phyloP scores from a whole-genome alignment of 106 monocot genomes.

The Apostasia ramifera region DNA sequence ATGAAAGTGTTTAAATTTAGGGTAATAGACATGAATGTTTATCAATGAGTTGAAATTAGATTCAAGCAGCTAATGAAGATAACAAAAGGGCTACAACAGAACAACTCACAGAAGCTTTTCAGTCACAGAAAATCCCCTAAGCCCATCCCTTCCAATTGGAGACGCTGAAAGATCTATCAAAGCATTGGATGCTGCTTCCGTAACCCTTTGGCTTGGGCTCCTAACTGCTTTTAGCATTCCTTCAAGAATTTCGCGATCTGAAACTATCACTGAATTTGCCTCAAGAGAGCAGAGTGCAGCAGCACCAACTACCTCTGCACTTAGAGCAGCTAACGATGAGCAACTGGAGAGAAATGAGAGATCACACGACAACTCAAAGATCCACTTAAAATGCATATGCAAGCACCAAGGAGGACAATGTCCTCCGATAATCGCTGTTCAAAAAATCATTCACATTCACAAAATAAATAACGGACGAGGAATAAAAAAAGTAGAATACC shows the following conservation, averaged over 20 bases:
- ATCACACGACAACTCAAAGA: too few relatives aligned
- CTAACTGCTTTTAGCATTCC: conserved; percentile 31
- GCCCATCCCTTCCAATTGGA: conserved; percentile 29
- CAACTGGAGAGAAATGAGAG: conserved; percentile 15
- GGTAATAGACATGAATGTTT: background rate
- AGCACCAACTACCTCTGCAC: conserved; percentile 42
- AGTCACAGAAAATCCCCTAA: conserved; percentile 22
- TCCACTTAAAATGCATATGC: too few relatives aligned
- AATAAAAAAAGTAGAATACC: conserved; percentile 4
- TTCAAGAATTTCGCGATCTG: conserved; percentile 22
- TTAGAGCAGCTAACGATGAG: conserved; percentile 24
- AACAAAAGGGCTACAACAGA: background rate
- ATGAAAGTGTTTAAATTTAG: background rate
- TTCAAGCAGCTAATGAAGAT: background rate
- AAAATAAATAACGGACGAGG: background rate
- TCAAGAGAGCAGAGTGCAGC: conserved; percentile 37
- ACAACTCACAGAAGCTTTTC: conserved; percentile 56
- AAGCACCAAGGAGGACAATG: too few relatives aligned
- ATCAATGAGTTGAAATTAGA: background rate
- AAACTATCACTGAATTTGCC: conserved; percentile 25
- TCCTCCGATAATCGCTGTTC: too few relatives aligned
- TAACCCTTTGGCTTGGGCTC: conserved; percentile 13
- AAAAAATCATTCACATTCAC: background rate
- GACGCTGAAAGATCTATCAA: conserved; percentile 56
- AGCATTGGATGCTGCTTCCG: conserved; percentile 38